Percentiles rank a stretch among this genome's conserved stretches.
Evolutionary conservation across 495 filamentous ascomycete species (phyloP).

Genomic region (Xylaria grammica): DNA sequence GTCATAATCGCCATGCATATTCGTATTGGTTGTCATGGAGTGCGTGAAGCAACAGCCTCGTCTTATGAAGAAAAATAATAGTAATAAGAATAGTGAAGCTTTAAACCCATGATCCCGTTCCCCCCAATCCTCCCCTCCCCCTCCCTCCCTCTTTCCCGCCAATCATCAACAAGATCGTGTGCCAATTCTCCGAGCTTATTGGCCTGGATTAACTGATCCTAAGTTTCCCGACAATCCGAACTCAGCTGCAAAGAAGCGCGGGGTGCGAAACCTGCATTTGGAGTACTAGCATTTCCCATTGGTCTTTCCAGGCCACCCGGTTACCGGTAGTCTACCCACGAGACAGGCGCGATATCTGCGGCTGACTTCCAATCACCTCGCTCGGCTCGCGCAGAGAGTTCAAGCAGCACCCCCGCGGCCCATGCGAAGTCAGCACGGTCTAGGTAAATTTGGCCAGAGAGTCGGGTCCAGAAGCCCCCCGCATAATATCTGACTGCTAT

Average conservation of each 20-base stretch:
- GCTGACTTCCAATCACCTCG: conserved; percentile 49
- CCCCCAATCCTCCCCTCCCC: not conserved
- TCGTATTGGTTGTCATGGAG: conserved; percentile 12
- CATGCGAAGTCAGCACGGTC: conserved; percentile 79
- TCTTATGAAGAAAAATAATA: not conserved
- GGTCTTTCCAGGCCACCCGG: not conserved
- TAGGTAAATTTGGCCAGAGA: conserved; percentile 83
- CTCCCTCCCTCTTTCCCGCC: not conserved
- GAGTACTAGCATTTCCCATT: conserved; percentile 3
- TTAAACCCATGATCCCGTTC: conserved; percentile 2
- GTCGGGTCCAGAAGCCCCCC: conserved; percentile 68
- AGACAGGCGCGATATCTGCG: not conserved
- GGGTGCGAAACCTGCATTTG: conserved; percentile 18
- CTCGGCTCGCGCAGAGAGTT: conserved; percentile 64
- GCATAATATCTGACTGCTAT: conserved; percentile 67
- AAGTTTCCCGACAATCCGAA: not conserved
- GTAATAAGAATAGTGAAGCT: conserved; percentile 2
- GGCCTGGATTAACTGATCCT: conserved; percentile 3
- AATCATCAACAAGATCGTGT: not conserved
- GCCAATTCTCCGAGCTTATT: conserved; percentile 8
- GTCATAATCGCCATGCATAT: conserved; percentile 8
- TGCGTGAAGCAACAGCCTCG: conserved; percentile 5
- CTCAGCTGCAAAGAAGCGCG: conserved; percentile 16
- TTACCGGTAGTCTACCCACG: conserved; percentile 9
- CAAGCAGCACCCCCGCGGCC: conserved; percentile 63